Evolutionary conservation across 2,329 filamentous ascomycete species (phyloP).

Genomic region (Xylaria sp.): DNA sequence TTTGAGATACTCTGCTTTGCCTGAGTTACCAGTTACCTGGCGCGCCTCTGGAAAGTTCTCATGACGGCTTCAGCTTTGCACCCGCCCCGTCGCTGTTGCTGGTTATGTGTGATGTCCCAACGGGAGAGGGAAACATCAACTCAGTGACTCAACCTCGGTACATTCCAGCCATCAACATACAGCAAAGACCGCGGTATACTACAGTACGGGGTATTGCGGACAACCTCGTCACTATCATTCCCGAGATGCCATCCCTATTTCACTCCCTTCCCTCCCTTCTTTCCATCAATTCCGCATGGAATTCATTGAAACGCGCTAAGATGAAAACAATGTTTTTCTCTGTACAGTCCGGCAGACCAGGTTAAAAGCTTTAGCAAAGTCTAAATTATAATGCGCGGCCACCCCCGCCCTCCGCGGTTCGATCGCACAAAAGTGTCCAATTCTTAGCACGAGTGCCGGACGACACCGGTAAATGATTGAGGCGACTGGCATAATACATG

Average conservation of each 20-base stretch:
- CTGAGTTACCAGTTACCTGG: too few species aligned
- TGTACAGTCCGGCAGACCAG: neutral
- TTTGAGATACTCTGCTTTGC: too few species aligned
- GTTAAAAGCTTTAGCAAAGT: slow-evolving; percentile 43
- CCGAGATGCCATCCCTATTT: too few species aligned
- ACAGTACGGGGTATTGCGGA: slow-evolving; percentile 49
- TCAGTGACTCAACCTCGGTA: slow-evolving; percentile 48
- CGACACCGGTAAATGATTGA: neutral
- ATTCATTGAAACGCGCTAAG: neutral
- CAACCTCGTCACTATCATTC: slow-evolving; percentile 40
- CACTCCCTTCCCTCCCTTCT: too few species aligned
- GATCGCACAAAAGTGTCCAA: too few species aligned
- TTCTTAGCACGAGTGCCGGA: neutral
- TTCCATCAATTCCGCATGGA: neutral
- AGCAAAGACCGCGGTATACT: slow-evolving; percentile 40
- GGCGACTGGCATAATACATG: neutral
- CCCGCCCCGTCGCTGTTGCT: too few species aligned
- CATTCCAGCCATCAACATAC: slow-evolving; percentile 45
- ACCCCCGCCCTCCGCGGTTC: neutral
- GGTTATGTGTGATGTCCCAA: neutral
- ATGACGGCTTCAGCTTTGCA: too few species aligned
- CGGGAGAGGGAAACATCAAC: slow-evolving; percentile 1
- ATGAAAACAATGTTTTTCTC: neutral
- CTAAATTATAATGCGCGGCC: slow-evolving; percentile 46
- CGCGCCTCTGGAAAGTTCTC: too few species aligned